These are phyloP conservation scores for Marchantia paleacea DNA, from an alignment of 225 moss, liverwort and hornwort genomes.

Conservation along the genomic window DNA sequence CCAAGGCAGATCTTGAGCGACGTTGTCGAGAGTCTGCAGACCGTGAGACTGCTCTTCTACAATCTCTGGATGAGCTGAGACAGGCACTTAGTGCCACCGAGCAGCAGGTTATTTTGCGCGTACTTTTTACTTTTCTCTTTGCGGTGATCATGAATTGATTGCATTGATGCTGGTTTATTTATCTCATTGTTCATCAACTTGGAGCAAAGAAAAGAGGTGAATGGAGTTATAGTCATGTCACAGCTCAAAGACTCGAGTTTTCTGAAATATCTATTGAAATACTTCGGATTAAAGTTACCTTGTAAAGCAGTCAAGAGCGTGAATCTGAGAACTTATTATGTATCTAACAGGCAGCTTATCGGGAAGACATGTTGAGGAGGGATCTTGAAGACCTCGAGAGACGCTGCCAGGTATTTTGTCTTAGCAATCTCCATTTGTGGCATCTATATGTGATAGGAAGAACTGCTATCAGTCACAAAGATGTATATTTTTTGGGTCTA, in stretches of 20 bases:
- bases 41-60: constrained; percentile 71
- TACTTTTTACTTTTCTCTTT: background rate
- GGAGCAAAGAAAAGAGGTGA: too few species aligned
- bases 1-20: constrained; percentile 87
- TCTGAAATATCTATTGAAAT: background rate
- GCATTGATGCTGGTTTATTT: too few species aligned
- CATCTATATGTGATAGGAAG: background rate
- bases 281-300: background rate
- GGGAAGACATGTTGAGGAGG: constrained; percentile 71
- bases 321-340: background rate
- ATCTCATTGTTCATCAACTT: too few species aligned
- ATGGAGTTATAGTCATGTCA: background rate
- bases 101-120: constrained; percentile 64
- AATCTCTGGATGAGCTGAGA: constrained; percentile 86
- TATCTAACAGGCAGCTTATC: constrained; percentile 70
- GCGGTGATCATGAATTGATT: background rate
- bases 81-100: constrained; percentile 87
- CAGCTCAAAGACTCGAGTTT: background rate
- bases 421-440: background rate
- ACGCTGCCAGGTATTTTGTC: constrained; percentile 76
- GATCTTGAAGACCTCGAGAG: constrained; percentile 93
- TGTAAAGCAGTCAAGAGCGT: background rate
- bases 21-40: constrained; percentile 88
- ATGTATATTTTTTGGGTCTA: too few species aligned
- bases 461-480: background rate